Percentiles rank a stretch among this genome's conserved stretches.
Evolutionary conservation across 257 asterid species (phyloP).

Genomic region (Phtheirospermum japonicum): DNA sequence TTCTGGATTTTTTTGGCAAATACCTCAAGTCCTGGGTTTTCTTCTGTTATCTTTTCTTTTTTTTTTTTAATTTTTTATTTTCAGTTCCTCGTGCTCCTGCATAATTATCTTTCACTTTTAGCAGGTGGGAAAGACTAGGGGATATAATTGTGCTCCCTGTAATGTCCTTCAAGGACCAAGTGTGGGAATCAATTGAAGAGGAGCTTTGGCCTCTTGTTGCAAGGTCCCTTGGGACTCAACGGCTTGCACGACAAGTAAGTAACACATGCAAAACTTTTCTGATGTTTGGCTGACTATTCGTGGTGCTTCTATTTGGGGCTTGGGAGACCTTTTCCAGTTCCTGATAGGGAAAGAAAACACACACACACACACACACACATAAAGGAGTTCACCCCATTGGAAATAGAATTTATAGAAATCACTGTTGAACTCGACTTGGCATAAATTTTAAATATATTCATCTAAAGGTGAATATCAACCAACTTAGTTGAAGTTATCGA

Average conservation of each 20-base stretch:
- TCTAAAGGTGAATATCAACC: not conserved
- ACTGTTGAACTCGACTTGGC: slow-evolving; percentile 15
- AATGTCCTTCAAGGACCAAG: slow-evolving; percentile 67
- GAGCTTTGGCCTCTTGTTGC: slow-evolving; percentile 90
- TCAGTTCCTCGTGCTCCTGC: slow-evolving; percentile 23
- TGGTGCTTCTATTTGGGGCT: not conserved
- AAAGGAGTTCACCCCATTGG: too few species aligned
- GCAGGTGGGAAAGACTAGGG: slow-evolving; percentile 97
- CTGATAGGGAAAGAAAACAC: too few species aligned
- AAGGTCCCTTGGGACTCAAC: slow-evolving; percentile 66
- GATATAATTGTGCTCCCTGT: slow-evolving; percentile 80
- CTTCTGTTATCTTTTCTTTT: too few species aligned
- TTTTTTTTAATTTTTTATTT: not conserved
- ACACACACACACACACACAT: too few species aligned
- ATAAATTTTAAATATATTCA: slow-evolving; percentile 3
- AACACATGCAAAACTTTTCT: slow-evolving; percentile 10
- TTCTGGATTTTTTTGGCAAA: too few species aligned
- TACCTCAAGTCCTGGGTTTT: too few species aligned
- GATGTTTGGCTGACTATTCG: not conserved
- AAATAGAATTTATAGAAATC: not conserved
- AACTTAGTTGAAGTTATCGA: not conserved
- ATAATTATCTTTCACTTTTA: slow-evolving; percentile 16
- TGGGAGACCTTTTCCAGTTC: not conserved
- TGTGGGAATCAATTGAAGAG: slow-evolving; percentile 64
- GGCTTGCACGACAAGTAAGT: slow-evolving; percentile 89